phyloP scores from a whole-genome alignment of 495 filamentous ascomycete genomes.

The Penicillium pulvis region DNA sequence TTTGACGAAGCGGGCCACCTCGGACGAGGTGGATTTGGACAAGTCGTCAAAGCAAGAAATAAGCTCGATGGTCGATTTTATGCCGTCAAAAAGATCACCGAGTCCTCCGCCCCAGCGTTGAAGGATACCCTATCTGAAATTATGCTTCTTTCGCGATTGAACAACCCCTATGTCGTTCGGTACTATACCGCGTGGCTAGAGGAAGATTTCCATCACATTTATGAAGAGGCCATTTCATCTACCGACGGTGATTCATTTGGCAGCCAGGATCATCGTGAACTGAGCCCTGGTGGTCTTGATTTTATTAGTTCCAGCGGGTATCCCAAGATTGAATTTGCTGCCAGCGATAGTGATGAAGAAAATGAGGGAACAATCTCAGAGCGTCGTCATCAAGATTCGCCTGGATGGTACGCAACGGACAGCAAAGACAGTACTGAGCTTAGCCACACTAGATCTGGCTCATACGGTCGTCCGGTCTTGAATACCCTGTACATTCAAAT shows the following conservation, averaged over 20 bases:
- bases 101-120: slow-evolving; percentile 74
- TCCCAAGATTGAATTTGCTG: slow-evolving; percentile 73
- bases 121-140: slow-evolving; percentile 91
- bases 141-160: slow-evolving; percentile 83
- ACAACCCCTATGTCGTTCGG: slow-evolving; percentile 93
- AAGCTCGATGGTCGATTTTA: slow-evolving; percentile 91
- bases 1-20: slow-evolving; percentile 87
- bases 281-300: slow-evolving; percentile 84
- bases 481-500: slow-evolving; percentile 84
- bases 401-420: slow-evolving; percentile 22
- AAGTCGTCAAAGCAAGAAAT: slow-evolving; percentile 95
- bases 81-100: slow-evolving; percentile 93
- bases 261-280: slow-evolving; percentile 56
- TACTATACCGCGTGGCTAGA: slow-evolving; percentile 97
- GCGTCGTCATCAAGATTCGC: slow-evolving; percentile 23
- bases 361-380: slow-evolving; percentile 41
- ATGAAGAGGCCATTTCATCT: slow-evolving; percentile 59
- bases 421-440: slow-evolving; percentile 34
- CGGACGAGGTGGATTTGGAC: slow-evolving; percentile 92
- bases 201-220: slow-evolving; percentile 60
- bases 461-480: slow-evolving; percentile 44
- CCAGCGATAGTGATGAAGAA: slow-evolving; percentile 67
- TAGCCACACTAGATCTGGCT: slow-evolving; percentile 39
- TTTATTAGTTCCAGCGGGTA: slow-evolving; percentile 90
- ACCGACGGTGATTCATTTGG: slow-evolving; percentile 52